phyloP scores from a whole-genome alignment of 2,329 filamentous ascomycete species.

The Fusarium setosum region DNA sequence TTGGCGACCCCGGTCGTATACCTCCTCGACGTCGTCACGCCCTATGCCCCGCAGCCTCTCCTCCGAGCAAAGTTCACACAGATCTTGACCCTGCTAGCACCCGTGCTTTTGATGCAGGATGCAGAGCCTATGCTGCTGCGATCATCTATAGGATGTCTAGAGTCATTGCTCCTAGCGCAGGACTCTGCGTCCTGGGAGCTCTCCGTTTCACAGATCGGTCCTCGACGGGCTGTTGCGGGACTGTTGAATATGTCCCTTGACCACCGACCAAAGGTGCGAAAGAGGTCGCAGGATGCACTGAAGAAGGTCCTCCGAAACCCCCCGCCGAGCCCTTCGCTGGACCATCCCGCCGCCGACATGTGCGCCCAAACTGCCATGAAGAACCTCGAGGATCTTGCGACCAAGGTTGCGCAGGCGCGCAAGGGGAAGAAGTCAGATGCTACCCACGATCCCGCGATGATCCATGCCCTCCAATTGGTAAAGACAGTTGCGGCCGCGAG shows the following conservation, averaged over 20 bases:
- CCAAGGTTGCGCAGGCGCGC: conserved; percentile 69
- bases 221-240: conserved; percentile 86
- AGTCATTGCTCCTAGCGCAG: conserved; percentile 90
- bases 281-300: conserved; percentile 90
- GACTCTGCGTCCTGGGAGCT: conserved; percentile 90
- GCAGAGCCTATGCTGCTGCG: conserved; percentile 88
- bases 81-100: conserved; percentile 88
- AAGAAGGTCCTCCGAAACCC: conserved; percentile 84
- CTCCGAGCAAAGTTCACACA: conserved; percentile 95
- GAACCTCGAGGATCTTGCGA: conserved; percentile 80
- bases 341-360: conserved; percentile 96
- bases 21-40: conserved; percentile 91
- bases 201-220: conserved; percentile 83
- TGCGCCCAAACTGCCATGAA: conserved; percentile 91
- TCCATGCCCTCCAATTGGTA: conserved; percentile 91
- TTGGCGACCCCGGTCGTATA: conserved; percentile 90
- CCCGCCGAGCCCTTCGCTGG: conserved; percentile 89
- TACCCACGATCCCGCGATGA: conserved; percentile 82
- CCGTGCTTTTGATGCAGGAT: conserved; percentile 81
- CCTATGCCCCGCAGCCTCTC: conserved; percentile 84
- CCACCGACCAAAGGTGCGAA: conserved; percentile 91
- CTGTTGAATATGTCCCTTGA: conserved; percentile 88
- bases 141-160: conserved; percentile 91
- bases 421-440: conserved; percentile 73
- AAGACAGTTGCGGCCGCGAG: conserved; percentile 89